Evolutionary conservation across 345 rosid species (phyloP).

Genomic region (Balakata baccata): DNA sequence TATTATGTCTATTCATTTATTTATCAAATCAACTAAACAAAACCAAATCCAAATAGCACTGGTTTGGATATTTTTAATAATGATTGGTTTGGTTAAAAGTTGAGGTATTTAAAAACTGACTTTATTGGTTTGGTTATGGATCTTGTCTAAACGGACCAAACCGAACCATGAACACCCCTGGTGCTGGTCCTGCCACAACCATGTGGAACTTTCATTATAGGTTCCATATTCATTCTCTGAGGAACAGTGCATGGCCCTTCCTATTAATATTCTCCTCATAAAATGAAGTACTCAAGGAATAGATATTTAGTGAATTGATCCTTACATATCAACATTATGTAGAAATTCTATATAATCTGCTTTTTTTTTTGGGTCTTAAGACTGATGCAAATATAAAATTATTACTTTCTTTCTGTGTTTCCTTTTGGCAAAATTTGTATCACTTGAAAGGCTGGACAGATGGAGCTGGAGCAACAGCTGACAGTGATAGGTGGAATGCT

Average conservation of each 20-base stretch:
- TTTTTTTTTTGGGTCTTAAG: neutral
- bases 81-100: no score
- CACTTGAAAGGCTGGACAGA: constrained; percentile 51
- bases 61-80: no score
- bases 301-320: neutral
- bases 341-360: neutral
- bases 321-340: neutral
- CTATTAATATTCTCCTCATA: neutral
- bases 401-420: constrained; percentile 5
- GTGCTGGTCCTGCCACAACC: no score
- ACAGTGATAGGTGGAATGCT: constrained; percentile 53
- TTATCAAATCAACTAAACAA: no score
- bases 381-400: neutral
- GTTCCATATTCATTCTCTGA: neutral
- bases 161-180: no score
- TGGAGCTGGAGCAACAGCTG: constrained; percentile 62
- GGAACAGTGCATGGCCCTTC: neutral
- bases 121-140: no score
- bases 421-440: constrained; percentile 7
- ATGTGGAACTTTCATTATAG: neutral
- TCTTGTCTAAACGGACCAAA: no score
- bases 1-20: no score
- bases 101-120: no score
- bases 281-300: neutral
- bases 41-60: no score